Base-by-base conservation (phyloP, 192 early-diverging fungal genomes). In the Gryganskiella cystojenkinii region DNA sequence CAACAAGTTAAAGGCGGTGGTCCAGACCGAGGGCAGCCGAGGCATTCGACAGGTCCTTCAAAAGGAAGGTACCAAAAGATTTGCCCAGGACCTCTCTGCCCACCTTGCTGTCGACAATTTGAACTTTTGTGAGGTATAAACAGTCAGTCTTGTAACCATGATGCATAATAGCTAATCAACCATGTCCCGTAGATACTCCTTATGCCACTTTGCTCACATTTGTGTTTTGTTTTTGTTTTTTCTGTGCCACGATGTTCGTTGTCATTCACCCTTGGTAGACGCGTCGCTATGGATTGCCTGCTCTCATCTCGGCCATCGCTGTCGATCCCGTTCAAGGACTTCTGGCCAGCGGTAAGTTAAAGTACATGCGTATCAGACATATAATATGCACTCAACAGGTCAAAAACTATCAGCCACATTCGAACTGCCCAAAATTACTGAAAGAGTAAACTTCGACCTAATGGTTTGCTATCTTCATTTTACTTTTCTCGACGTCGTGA, bases 261-360 rank as follows among this genome's bases (percentile, higher is more conserved):
- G 8, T 28, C 15, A 31, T 14, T 25, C 3, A 30, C 27, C 24
- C 2, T 3, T 27, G 19, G 1, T 60, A 76, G 73, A 76, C 73
- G 5, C 52, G 73, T 6, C 42, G 73, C 4, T 83, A 82, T 54
- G 85, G 85, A 8, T 35, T 84, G 44, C 76, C 83, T 27, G 80
- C 73, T 14, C 46, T 50, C 28, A 64, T 81, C 14, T 70, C 81
- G 11, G 52, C 73, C 14, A 59, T 86, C 20, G 88, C 87, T 22
- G 85, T 74, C 44, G 88, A 90, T 49, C 71, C 82, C 33, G 85
- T 83, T 3, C 84, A 87, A 37, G 75, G 83, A 11, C 53, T 90
- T 24, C 72, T 90, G n/a, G 88, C 85, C 7, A 59, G 80, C 33
- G 85, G 88, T 82, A 86, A 80, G 64, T 22, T 28, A 58, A 20